Conservation (phyloP, 495 filamentous ascomycete species). For the Neurospora cerealis region DNA sequence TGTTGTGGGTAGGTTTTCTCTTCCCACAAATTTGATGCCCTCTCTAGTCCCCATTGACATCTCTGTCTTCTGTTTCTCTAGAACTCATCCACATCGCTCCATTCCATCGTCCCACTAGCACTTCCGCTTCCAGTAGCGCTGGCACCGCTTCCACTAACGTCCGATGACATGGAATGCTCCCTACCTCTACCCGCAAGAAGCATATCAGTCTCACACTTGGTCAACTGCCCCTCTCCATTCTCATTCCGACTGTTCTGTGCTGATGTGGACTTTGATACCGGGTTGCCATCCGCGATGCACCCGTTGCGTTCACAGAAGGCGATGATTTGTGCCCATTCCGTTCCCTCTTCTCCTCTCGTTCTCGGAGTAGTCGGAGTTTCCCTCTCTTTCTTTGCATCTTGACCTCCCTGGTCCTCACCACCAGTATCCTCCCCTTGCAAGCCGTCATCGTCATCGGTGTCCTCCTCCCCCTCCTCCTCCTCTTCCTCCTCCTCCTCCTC, state of each 20-base stretch:
- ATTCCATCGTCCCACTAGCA: not conserved
- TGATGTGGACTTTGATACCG: no score
- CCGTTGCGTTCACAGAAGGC: not conserved
- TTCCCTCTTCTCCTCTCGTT: not conserved
- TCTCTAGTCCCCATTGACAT: not conserved
- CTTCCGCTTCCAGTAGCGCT: not conserved
- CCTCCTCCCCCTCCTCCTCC: not conserved
- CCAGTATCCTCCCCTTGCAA: no score
- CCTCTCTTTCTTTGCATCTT: not conserved
- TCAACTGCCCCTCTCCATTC: not conserved
- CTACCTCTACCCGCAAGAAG: not conserved
- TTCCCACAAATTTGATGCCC: not conserved
- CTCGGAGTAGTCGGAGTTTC: not conserved
- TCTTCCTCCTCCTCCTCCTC: slow-evolving; percentile 14
- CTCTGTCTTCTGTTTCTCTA: not conserved
- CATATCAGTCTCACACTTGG: not conserved
- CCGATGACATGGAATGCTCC: no score
- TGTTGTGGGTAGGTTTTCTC: not conserved
- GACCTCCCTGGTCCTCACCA: not conserved
- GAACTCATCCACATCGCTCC: not conserved
- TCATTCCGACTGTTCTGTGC: not conserved
- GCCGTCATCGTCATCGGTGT: no score
- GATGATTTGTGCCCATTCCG: not conserved
- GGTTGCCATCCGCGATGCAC: not conserved
- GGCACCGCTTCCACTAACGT: not conserved